These are phyloP conservation scores for Debaryomyces fabryi DNA, from an alignment of 1,139 yeast species.

Conservation along the genomic window DNA sequence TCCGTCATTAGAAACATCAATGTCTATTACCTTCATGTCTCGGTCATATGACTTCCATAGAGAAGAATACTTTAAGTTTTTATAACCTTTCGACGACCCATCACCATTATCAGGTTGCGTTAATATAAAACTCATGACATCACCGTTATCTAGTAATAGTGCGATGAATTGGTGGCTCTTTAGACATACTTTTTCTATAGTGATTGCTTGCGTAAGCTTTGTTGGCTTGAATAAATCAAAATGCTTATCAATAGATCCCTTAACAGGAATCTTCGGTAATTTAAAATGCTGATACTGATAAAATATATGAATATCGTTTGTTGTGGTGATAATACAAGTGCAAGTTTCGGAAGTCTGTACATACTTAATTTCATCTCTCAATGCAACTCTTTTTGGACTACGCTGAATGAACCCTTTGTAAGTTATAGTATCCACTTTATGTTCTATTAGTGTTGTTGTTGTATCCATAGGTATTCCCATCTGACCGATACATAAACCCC, in stretches of 20 bases:
- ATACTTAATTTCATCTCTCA: constrained; percentile 55
- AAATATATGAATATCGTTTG: constrained; percentile 65
- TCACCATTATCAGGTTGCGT: constrained; percentile 18
- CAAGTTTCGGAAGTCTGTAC: constrained; percentile 71
- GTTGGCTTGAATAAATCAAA: constrained; percentile 60
- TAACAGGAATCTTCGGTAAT: constrained; percentile 41
- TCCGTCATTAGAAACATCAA: constrained; percentile 71
- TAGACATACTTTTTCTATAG: constrained; percentile 35
- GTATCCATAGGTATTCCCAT: constrained; percentile 56
- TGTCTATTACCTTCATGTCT: constrained; percentile 57
- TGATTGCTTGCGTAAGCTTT: constrained; percentile 42
- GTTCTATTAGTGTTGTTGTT: constrained; percentile 21
- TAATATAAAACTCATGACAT: constrained; percentile 42
- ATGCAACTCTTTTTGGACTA: constrained; percentile 47
- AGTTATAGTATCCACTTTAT: constrained; percentile 29
- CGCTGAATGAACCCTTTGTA: constrained; percentile 39
- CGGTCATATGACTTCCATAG: constrained; percentile 59
- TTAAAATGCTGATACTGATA: constrained; percentile 60
- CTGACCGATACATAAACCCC: constrained; percentile 91
- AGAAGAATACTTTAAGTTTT: constrained; percentile 37
- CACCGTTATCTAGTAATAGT: constrained; percentile 56
- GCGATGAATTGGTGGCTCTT: constrained; percentile 41
- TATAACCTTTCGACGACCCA: constrained; percentile 29
- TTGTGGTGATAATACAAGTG: constrained; percentile 64
- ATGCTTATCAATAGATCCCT: constrained; percentile 37